phyloP scores from a whole-genome alignment of 805 yeast species.

The Kregervanrija delftensis region DNA sequence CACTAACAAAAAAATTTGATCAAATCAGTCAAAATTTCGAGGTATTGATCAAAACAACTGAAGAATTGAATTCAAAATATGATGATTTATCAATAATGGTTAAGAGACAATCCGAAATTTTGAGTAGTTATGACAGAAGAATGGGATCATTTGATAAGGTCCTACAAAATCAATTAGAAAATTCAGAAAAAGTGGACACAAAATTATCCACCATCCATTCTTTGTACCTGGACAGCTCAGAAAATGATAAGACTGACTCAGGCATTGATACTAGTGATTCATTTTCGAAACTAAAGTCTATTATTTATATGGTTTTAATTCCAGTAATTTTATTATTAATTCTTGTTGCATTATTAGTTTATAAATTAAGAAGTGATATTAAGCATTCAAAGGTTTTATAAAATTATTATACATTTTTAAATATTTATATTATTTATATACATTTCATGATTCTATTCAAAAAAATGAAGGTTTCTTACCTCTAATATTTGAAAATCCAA shows the following conservation, averaged over 20 bases:
- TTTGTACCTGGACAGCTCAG: neutral
- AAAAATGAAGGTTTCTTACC: constrained; percentile 40
- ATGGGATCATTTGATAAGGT: constrained; percentile 12
- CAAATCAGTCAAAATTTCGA: constrained; percentile 4
- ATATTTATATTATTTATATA: neutral
- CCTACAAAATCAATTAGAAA: constrained; percentile 9
- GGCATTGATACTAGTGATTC: neutral
- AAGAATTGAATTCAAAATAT: constrained; percentile 6
- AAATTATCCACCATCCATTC: constrained; percentile 5
- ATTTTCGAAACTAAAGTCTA: constrained; percentile 4
- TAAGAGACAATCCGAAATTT: constrained; percentile 8
- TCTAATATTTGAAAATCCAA: constrained; percentile 38
- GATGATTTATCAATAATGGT: constrained; percentile 8
- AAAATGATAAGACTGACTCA: neutral
- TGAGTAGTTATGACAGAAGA: constrained; percentile 10
- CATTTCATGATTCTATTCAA: constrained; percentile 1
- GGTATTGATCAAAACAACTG: constrained; percentile 3
- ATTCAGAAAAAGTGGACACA: constrained; percentile 8
- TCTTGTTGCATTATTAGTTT: constrained; percentile 39
- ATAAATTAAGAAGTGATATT: constrained; percentile 53
- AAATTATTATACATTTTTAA: constrained; percentile 2
- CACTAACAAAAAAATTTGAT: constrained; percentile 4
- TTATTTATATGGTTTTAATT: constrained; percentile 22
- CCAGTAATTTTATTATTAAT: constrained; percentile 35
- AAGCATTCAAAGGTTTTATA: constrained; percentile 54